Evolutionary conservation across 495 filamentous ascomycete species (phyloP).

Genomic region (Penicillium waksmanii): DNA sequence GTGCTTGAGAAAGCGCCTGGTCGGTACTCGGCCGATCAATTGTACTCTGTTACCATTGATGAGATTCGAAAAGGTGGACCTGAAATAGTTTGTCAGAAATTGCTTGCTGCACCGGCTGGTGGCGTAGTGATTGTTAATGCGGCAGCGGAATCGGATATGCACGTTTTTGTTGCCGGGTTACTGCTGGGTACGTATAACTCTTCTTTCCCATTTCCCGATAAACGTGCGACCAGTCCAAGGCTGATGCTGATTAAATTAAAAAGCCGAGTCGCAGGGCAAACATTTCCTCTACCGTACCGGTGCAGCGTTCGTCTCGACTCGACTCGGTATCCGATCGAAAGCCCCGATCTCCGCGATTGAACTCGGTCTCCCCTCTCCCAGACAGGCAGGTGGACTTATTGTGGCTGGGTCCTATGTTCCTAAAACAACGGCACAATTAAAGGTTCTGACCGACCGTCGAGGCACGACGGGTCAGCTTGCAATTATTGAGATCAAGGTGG

Average conservation of each 20-base stretch:
- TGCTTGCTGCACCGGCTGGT: constrained; percentile 37
- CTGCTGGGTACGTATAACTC: constrained; percentile 36
- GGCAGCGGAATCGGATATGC: constrained; percentile 56
- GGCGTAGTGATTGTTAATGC: constrained; percentile 56
- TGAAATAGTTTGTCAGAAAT: constrained; percentile 38
- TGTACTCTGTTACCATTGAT: constrained; percentile 47
- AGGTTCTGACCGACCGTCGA: constrained; percentile 38
- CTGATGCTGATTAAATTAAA: background rate
- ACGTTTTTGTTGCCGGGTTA: constrained; percentile 51
- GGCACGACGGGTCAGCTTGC: constrained; percentile 37
- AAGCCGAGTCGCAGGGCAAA: constrained; percentile 47
- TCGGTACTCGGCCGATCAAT: constrained; percentile 31
- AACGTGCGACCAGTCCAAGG: background rate
- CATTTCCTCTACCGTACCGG: constrained; percentile 57
- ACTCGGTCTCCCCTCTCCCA: constrained; percentile 35
- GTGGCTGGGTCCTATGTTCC: constrained; percentile 59
- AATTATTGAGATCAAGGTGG: constrained; percentile 53
- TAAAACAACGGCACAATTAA: constrained; percentile 56
- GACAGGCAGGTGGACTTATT: constrained; percentile 51
- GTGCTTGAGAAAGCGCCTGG: constrained; percentile 54
- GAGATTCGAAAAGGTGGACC: constrained; percentile 50
- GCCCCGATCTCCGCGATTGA: constrained; percentile 47
- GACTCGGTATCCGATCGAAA: constrained; percentile 51
- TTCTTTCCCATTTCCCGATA: background rate
- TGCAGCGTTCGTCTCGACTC: constrained; percentile 58